A percentile compares a stretch with the other conserved stretches of the same genome.
These are phyloP conservation scores for Rhizomucor miehei DNA, from an alignment of 371 early-diverging fungal genomes.

Conservation along the genomic window DNA sequence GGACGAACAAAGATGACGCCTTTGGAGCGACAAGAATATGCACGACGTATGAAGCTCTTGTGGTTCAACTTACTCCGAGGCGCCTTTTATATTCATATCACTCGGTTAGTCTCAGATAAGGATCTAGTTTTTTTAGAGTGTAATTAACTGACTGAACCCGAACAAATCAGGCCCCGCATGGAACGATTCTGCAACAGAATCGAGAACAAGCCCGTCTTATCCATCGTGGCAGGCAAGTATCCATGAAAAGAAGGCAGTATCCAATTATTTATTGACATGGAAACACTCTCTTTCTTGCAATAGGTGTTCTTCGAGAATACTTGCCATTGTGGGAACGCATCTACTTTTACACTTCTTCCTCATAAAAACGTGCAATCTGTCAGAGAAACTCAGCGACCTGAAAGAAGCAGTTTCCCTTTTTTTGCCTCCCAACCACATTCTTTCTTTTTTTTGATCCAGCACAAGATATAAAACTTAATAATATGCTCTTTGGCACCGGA, in stretches of 20 bases:
- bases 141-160: background rate
- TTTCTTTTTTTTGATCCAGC: background rate
- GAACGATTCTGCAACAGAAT: slow-evolving; percentile 45
- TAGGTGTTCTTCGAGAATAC: slow-evolving; percentile 82
- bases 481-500: slow-evolving; percentile 21
- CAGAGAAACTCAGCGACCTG: background rate
- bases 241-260: background rate
- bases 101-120: slow-evolving; percentile 55
- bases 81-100: slow-evolving; percentile 81
- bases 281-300: background rate
- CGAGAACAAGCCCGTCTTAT: slow-evolving; percentile 42
- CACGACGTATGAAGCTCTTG: slow-evolving; percentile 66
- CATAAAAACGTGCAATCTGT: slow-evolving; percentile 16
- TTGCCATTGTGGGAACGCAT: slow-evolving; percentile 91
- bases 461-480: background rate
- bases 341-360: slow-evolving; percentile 78
- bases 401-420: background rate
- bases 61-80: slow-evolving; percentile 81
- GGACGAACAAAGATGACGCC: slow-evolving; percentile 42
- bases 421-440: background rate
- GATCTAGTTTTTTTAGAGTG: background rate
- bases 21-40: slow-evolving; percentile 78
- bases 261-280: background rate
- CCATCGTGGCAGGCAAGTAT: slow-evolving; percentile 35
- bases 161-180: slow-evolving; percentile 32